These are phyloP conservation scores for Fusarium sp. DNA, from an alignment of 2,329 filamentous ascomycete species.

Conservation along the genomic window DNA sequence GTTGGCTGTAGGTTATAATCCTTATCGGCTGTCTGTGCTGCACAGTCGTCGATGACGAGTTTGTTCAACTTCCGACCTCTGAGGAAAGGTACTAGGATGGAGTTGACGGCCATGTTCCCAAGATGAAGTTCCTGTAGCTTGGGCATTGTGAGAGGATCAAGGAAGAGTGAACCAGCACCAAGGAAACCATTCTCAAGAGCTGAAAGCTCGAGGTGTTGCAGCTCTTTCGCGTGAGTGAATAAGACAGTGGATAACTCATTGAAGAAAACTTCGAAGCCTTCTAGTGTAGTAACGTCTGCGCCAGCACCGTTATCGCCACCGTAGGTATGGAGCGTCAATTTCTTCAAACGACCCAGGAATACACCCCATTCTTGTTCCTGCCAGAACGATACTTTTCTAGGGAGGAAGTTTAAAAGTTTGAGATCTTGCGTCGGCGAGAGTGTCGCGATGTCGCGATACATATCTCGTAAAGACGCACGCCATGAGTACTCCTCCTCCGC, in stretches of 20 bases:
- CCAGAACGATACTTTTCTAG: background rate
- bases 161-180: background rate
- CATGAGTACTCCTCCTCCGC: constrained; percentile 2
- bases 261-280: constrained; percentile 17
- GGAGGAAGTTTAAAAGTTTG: constrained; percentile 3
- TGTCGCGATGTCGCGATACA: constrained; percentile 5
- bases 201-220: background rate
- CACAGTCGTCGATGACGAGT: constrained; percentile 3
- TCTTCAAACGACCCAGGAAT: constrained; percentile 1
- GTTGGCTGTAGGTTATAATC: background rate
- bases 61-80: background rate
- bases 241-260: background rate
- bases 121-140: background rate
- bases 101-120: background rate
- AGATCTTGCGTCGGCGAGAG: background rate
- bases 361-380: background rate
- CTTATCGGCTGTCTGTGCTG: accelerated
- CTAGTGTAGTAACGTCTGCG: background rate
- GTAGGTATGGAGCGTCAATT: constrained; percentile 8
- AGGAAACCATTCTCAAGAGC: constrained; percentile 1
- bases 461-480: background rate
- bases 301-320: background rate
- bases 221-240: background rate
- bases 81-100: background rate
- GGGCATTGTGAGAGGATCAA: background rate